Percentiles rank a stretch among this genome's conserved stretches.
phyloP scores from a whole-genome alignment of 1,139 yeast species.

The Entelexis sorbosivorans region DNA sequence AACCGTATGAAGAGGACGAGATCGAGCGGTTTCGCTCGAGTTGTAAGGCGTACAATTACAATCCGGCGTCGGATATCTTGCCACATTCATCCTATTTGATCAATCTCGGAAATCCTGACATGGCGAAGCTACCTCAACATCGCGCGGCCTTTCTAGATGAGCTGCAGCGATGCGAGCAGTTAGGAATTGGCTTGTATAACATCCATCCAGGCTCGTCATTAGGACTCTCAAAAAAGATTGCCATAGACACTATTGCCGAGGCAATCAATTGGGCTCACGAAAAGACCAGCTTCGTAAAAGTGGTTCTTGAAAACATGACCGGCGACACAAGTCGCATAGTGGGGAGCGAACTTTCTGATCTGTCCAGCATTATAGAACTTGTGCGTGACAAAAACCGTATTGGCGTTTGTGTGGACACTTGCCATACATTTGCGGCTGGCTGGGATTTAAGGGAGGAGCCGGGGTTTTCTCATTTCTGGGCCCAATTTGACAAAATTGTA shows the following conservation, averaged over 20 bases:
- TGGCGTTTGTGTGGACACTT: conserved; percentile 92
- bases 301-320: conserved; percentile 94
- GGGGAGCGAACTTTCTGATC: conserved; percentile 71
- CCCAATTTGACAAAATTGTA: conserved; percentile 54
- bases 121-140: conserved; percentile 65
- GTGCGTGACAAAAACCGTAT: conserved; percentile 69
- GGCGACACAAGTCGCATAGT: conserved; percentile 80
- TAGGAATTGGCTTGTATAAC: conserved; percentile 77
- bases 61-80: conserved; percentile 58
- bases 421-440: conserved; percentile 94
- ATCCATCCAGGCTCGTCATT: conserved; percentile 92
- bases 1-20: conserved; percentile 59
- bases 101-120: conserved; percentile 83
- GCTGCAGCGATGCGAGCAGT: conserved; percentile 68
- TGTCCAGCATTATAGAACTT: conserved; percentile 59
- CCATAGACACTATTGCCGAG: conserved; percentile 57
- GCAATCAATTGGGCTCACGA: conserved; percentile 68
- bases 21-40: conserved; percentile 50
- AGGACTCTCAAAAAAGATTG: conserved; percentile 49
- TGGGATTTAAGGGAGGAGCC: conserved; percentile 62
- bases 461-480: conserved; percentile 57
- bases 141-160: conserved; percentile 78
- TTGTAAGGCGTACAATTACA: conserved; percentile 53
- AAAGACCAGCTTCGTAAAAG: conserved; percentile 66
- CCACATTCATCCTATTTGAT: conserved; percentile 95